Percentiles rank a stretch among this genome's conserved stretches.
Conservation (phyloP, 768 basidiomycete species). For the Leccinum ochraceum region DNA sequence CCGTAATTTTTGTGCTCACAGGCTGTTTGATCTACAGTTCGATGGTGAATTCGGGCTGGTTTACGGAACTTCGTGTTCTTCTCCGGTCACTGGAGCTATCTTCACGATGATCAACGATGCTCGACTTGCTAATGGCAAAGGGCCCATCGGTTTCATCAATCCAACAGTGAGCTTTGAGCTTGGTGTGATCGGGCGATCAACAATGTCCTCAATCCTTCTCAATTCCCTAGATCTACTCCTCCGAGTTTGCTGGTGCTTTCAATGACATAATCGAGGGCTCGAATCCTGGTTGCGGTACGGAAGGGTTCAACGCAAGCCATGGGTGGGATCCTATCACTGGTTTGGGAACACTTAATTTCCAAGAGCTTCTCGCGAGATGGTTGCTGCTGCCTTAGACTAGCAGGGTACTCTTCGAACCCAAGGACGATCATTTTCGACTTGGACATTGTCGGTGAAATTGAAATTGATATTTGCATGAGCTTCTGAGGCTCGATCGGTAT, state of each 20-base stretch:
- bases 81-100: slow-evolving; percentile 35
- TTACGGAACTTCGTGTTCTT: slow-evolving; percentile 36
- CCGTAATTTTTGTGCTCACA: not conserved
- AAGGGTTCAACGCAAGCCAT: slow-evolving; percentile 33
- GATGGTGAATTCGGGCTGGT: slow-evolving; percentile 29
- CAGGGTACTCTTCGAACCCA: not conserved
- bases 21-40: slow-evolving; percentile 5
- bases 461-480: not conserved
- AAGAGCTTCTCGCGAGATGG: slow-evolving; percentile 40
- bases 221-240: slow-evolving; percentile 44
- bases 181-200: not conserved
- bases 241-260: slow-evolving; percentile 41
- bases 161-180: slow-evolving; percentile 34
- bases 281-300: slow-evolving; percentile 47
- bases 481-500: not conserved
- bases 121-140: slow-evolving; percentile 33
- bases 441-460: not conserved
- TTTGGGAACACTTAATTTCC: slow-evolving; percentile 48
- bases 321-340: slow-evolving; percentile 52
- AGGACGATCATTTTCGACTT: not conserved
- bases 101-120: slow-evolving; percentile 43
- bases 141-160: slow-evolving; percentile 44
- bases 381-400: slow-evolving; percentile 21
- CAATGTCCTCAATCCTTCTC: not conserved
- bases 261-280: slow-evolving; percentile 49